Conservation (phyloP, 1,284 basidiomycete genomes). For the Marasmius fiardii region DNA sequence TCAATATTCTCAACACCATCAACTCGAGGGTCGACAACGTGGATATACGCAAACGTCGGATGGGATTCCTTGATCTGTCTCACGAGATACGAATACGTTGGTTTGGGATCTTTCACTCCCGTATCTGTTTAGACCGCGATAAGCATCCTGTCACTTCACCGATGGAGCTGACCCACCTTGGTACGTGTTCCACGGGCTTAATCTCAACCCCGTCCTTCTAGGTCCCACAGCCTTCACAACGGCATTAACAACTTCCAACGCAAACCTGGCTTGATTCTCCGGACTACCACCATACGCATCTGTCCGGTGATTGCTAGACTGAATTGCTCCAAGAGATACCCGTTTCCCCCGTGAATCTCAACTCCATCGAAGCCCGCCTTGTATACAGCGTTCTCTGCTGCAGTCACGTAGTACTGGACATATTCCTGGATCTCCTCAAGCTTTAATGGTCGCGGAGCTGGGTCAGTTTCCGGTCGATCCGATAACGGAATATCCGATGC, state of each 20-base stretch:
- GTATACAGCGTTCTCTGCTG: conserved; percentile 33
- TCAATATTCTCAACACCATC: conserved; percentile 15
- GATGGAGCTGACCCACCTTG: conserved; percentile 26
- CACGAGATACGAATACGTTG: conserved; percentile 36
- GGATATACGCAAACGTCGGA: conserved; percentile 49
- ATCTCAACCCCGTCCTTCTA: conserved; percentile 39
- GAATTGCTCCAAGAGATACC: conserved; percentile 37
- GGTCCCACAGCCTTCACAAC: conserved; percentile 29
- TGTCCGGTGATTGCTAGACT: conserved; percentile 38
- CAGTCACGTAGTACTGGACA: conserved; percentile 25
- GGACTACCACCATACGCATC: conserved; percentile 47
- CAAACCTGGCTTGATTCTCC: conserved; percentile 40
- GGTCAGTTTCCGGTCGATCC: not conserved
- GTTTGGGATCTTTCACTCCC: conserved; percentile 42
- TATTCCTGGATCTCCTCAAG: conserved; percentile 36
- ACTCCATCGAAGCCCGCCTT: conserved; percentile 26
- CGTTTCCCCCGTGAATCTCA: conserved; percentile 27
- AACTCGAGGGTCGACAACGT: conserved; percentile 37
- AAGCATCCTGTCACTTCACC: not conserved
- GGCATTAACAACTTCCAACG: conserved; percentile 36
- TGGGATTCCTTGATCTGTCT: conserved; percentile 24
- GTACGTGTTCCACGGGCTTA: conserved; percentile 49
- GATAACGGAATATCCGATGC: conserved; percentile 16
- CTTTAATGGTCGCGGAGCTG: conserved; percentile 18
- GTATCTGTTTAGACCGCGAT: conserved; percentile 26